phyloP scores from a whole-genome alignment of 1,284 basidiomycete genomes.

The Ustilago loliicola region DNA sequence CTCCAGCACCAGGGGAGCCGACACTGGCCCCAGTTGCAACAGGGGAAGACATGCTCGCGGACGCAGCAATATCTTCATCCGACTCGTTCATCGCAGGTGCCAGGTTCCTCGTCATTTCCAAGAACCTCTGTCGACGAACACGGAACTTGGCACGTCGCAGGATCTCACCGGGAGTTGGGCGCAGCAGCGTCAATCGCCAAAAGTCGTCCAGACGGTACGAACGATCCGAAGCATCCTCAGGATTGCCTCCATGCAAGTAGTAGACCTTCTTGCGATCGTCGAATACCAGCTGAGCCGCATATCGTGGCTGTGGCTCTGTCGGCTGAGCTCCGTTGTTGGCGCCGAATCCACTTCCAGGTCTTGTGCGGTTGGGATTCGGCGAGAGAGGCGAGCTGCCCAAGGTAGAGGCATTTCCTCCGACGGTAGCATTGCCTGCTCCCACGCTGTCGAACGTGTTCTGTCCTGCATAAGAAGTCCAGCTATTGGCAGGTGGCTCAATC shows the following conservation, averaged over 20 bases:
- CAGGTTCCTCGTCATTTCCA: slow-evolving; percentile 57
- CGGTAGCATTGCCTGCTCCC: neutral
- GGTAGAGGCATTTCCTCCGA: neutral
- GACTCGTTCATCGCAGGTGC: slow-evolving; percentile 31
- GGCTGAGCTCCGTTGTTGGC: slow-evolving; percentile 9
- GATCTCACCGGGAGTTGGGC: slow-evolving; percentile 67
- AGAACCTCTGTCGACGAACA: slow-evolving; percentile 68
- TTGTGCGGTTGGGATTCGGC: neutral
- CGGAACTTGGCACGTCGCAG: slow-evolving; percentile 68
- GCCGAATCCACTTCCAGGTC: slow-evolving; percentile 13
- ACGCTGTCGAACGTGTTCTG: slow-evolving; percentile 19
- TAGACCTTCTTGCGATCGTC: slow-evolving; percentile 65
- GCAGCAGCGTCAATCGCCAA: slow-evolving; percentile 66
- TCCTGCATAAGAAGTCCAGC: slow-evolving; percentile 43
- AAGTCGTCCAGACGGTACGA: slow-evolving; percentile 66
- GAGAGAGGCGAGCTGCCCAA: slow-evolving; percentile 4
- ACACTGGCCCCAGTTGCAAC: neutral
- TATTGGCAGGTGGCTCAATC: slow-evolving; percentile 43
- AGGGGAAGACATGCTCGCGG: neutral
- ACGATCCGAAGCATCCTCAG: slow-evolving; percentile 42
- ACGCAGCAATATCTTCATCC: slow-evolving; percentile 26
- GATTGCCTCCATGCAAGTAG: slow-evolving; percentile 71
- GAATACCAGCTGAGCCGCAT: slow-evolving; percentile 68
- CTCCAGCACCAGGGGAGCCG: slow-evolving; percentile 1
- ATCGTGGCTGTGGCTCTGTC: slow-evolving; percentile 59